Evolutionary conservation across 768 basidiomycete species (phyloP), one percentile per base, ranked within the genome.

Genomic region (Phylloporus rhodoxanthus): DNA sequence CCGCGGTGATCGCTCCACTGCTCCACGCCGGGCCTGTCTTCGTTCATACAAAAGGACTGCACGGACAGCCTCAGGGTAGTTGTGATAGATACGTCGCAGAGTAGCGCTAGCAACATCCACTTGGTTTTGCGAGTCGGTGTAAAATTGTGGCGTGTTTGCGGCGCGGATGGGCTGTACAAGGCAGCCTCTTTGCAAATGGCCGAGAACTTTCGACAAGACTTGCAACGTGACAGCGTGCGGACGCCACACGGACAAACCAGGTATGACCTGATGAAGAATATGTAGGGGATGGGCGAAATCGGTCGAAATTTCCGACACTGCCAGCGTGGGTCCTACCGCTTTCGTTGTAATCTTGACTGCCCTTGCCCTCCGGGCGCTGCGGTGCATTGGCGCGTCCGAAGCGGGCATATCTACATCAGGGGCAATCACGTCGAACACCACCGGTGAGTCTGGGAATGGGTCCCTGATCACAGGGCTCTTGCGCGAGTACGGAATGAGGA

Each of bases 191-290:
- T 71, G 67, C 21, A 90, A 71, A 41, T 74, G 73, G 14, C 64
- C 57, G 10, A 82, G 55, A 2, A 75, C 77, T 5, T 68, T 59
- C 23, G 75, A 64, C 41, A 90, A 63, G 8, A 79, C 57, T 2
- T 67, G 64, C 47, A 85, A 62, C 5, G 80, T 72, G 40, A 69
- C 68, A 23, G 54, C 61, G 58, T 86, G 84, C n/a, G 83, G 79
- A 38, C 71, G 72, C 88, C 86, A 89, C 39, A 69, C 62, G 41
- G 79, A 75, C 80, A 82, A 85, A 20, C 72, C 64, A 10, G 86
- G 84, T 5, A 81, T 75, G 46, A 85, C 74, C 51, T 79, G 76
- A 55, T 82, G 79, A 4, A 89, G 71, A 32, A 84, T 64, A 52
- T 78, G 73, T 30, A 90, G 68, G 6, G 79, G 72, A 59, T 79